Percentiles rank a stretch among this genome's conserved stretches.
phyloP scores from a whole-genome alignment of 2,329 filamentous ascomycete genomes.

The Raffaelea arxii region DNA sequence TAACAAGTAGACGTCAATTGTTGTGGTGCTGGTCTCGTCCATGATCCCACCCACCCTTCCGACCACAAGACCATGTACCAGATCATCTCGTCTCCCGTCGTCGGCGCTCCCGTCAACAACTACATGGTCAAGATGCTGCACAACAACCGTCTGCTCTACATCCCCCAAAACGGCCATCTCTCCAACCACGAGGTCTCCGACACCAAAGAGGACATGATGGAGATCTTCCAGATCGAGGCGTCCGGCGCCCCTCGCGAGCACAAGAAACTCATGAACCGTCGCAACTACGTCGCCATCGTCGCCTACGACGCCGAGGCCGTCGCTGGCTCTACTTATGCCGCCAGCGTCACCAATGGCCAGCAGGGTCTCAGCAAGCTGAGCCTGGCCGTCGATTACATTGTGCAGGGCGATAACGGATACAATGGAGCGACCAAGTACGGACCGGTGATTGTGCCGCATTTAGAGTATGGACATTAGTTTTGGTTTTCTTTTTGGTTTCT shows the following conservation, averaged over 20 bases:
- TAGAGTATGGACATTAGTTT: conserved; percentile 59
- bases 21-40: conserved; percentile 84
- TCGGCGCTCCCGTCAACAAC: conserved; percentile 73
- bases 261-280: conserved; percentile 83
- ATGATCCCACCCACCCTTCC: conserved; percentile 81
- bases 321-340: conserved; percentile 21
- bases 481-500: not conserved
- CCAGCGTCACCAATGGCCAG: conserved; percentile 16
- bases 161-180: conserved; percentile 77
- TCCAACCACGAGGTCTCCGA: conserved; percentile 68
- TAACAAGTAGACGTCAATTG: conserved; percentile 61
- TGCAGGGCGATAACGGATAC: conserved; percentile 80
- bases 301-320: conserved; percentile 83
- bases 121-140: conserved; percentile 94
- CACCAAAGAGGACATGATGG: conserved; percentile 99
- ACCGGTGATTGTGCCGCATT: conserved; percentile 84
- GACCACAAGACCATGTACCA: conserved; percentile 99
- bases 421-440: conserved; percentile 82
- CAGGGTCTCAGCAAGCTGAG: conserved; percentile 58
- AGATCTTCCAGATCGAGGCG: conserved; percentile 93
- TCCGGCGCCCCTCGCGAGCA: conserved; percentile 73
- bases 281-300: conserved; percentile 91
- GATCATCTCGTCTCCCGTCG: conserved; percentile 78
- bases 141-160: conserved; percentile 84
- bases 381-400: conserved; percentile 90